Conservation (phyloP, 192 early-diverging fungal species). For the Gryganskiella cystojenkinii region DNA sequence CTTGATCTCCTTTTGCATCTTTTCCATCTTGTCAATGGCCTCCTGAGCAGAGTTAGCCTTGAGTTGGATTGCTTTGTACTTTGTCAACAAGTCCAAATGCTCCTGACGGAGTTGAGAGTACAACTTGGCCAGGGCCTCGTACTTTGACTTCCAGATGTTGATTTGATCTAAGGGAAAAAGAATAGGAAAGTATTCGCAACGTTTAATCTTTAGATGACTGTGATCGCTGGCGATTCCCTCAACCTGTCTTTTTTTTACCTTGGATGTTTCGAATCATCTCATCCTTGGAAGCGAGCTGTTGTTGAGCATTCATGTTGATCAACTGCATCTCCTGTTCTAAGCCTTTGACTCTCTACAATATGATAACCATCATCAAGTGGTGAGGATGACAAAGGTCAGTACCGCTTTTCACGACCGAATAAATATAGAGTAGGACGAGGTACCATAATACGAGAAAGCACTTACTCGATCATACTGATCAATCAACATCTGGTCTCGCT, state of each 20-base stretch:
- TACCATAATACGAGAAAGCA: neutral
- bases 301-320: slow-evolving; percentile 70
- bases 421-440: neutral
- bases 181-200: too few relatives aligned
- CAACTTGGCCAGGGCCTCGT: slow-evolving; percentile 94
- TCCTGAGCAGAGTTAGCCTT: slow-evolving; percentile 87
- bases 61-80: slow-evolving; percentile 84
- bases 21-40: slow-evolving; percentile 81
- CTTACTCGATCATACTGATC: slow-evolving; percentile 84
- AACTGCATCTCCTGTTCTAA: slow-evolving; percentile 86
- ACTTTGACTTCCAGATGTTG: slow-evolving; percentile 96
- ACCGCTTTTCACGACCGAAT: too few relatives aligned
- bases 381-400: too few relatives aligned
- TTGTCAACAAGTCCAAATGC: slow-evolving; percentile 89
- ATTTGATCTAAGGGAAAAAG: slow-evolving; percentile 73
- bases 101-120: slow-evolving; percentile 96
- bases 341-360: slow-evolving; percentile 71
- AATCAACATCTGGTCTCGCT: slow-evolving; percentile 82
- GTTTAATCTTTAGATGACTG: neutral
- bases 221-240: neutral
- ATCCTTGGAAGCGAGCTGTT: slow-evolving; percentile 82
- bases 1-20: slow-evolving; percentile 75
- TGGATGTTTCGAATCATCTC: slow-evolving; percentile 85
- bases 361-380: too few relatives aligned
- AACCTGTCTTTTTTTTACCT: slow-evolving; percentile 52